A percentile compares a stretch with the other conserved stretches of the same genome.
Evolutionary conservation across 768 basidiomycete genomes (phyloP).

Genomic region (Ramaria sp.): DNA sequence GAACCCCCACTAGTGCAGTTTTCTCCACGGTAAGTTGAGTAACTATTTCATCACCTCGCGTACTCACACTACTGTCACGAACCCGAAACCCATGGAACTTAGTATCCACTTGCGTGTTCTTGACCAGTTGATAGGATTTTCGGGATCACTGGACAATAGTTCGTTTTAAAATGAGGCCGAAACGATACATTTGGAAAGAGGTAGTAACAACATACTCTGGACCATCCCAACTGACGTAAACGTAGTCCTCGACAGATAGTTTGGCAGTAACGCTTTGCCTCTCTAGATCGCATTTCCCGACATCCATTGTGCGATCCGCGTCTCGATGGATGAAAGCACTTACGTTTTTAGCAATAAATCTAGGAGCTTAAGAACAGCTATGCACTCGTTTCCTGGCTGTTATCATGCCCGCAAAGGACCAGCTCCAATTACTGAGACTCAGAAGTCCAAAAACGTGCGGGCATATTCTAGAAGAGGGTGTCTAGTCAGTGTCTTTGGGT

Average conservation of each 20-base stretch:
- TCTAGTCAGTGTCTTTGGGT: too few species aligned
- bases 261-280: not conserved
- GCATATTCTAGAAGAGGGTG: too few species aligned
- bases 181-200: not conserved
- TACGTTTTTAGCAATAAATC: too few species aligned
- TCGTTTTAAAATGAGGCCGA: not conserved
- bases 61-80: constrained; percentile 4
- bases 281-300: not conserved
- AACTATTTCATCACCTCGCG: not conserved
- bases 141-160: constrained; percentile 27
- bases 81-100: constrained; percentile 14
- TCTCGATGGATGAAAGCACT: too few species aligned
- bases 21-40: not conserved
- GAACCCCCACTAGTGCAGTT: not conserved
- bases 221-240: constrained; percentile 3
- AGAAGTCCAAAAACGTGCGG: too few species aligned
- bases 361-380: too few species aligned
- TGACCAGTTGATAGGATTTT: constrained; percentile 49
- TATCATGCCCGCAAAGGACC: too few species aligned
- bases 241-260: not conserved
- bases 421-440: too few species aligned
- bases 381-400: too few species aligned
- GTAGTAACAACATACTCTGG: not conserved
- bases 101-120: constrained; percentile 35
- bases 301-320: not conserved